Conservation (phyloP, 1,139 yeast species). For the Debaryomycetaceae sp. region DNA sequence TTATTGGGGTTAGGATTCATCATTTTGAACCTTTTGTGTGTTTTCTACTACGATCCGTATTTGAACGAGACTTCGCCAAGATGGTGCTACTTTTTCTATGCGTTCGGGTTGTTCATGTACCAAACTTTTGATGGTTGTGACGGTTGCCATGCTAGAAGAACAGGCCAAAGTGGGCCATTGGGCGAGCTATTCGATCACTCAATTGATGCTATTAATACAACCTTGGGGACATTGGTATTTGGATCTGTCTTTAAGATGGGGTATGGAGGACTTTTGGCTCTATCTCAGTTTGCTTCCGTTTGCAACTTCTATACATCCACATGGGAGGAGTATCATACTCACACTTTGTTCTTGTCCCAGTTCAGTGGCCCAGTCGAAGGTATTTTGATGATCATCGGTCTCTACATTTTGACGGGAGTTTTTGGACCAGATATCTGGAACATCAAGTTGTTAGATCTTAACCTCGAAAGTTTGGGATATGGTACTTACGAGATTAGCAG, state of each 20-base stretch:
- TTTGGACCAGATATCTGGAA: slow-evolving; percentile 73
- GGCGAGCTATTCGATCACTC: slow-evolving; percentile 96
- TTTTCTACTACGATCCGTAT: slow-evolving; percentile 71
- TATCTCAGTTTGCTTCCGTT: slow-evolving; percentile 73
- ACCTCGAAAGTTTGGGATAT: slow-evolving; percentile 31
- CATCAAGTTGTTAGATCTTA: slow-evolving; percentile 25
- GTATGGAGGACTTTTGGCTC: slow-evolving; percentile 56
- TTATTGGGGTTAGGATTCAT: slow-evolving; percentile 73
- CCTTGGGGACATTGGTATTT: slow-evolving; percentile 70
- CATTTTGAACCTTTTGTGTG: slow-evolving; percentile 57
- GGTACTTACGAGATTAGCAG: slow-evolving; percentile 25
- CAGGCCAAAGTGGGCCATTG: slow-evolving; percentile 91
- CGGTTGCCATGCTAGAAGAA: slow-evolving; percentile 89
- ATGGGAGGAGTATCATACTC: slow-evolving; percentile 96
- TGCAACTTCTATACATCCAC: slow-evolving; percentile 86
- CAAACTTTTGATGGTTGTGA: slow-evolving; percentile 97
- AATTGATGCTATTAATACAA: slow-evolving; percentile 86
- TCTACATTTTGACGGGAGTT: slow-evolving; percentile 61
- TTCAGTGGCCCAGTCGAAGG: slow-evolving; percentile 97
- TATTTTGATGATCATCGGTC: slow-evolving; percentile 57
- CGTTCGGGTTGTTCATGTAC: slow-evolving; percentile 80
- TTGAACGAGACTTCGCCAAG: slow-evolving; percentile 60
- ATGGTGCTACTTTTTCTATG: slow-evolving; percentile 81
- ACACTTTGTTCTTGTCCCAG: slow-evolving; percentile 70
- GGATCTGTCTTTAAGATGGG: slow-evolving; percentile 75